phyloP scores from a whole-genome alignment of 441 rosid genomes.

The Erodium texanum region DNA sequence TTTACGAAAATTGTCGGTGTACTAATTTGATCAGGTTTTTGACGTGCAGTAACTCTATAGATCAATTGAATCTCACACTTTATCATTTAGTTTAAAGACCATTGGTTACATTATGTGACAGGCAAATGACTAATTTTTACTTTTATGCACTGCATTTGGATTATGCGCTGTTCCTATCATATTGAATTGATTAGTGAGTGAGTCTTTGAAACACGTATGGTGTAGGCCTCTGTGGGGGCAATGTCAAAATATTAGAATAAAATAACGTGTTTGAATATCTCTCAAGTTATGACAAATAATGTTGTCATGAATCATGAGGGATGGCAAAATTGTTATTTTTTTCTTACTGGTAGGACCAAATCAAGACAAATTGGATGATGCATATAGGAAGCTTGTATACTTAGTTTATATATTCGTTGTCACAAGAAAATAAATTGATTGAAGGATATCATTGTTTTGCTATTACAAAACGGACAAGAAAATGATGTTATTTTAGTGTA shows the following conservation, averaged over 20 bases:
- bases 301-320: background rate
- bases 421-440: background rate
- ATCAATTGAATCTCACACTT: background rate
- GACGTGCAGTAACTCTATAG: background rate
- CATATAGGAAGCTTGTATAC: background rate
- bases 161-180: background rate
- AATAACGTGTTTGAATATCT: background rate
- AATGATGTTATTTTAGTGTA: background rate
- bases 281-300: background rate
- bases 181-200: background rate
- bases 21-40: background rate
- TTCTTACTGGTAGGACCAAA: background rate
- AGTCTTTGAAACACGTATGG: background rate
- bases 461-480: background rate
- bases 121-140: no score
- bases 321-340: background rate
- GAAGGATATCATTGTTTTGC: background rate
- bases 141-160: background rate
- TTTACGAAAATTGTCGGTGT: background rate
- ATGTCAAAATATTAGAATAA: background rate
- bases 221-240: background rate
- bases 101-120: no score
- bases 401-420: background rate
- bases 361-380: background rate
- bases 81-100: no score